Evolutionary conservation across 176 grass and related monocot species (phyloP).

Genomic region (Carex littledalei): DNA sequence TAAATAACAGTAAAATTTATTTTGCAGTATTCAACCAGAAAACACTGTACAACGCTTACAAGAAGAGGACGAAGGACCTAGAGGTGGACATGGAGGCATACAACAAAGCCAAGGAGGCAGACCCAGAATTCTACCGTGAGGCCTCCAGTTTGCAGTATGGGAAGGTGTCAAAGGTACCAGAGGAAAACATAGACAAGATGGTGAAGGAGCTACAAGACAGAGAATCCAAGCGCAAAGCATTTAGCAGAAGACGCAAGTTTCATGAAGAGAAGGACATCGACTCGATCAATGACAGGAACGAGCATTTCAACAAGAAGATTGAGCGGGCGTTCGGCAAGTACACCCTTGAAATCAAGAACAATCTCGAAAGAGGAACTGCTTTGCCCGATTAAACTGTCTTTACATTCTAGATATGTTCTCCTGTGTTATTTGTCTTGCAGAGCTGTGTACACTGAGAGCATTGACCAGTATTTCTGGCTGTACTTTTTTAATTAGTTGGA

Average conservation of each 20-base stretch:
- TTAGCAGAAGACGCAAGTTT: slow-evolving; percentile 93
- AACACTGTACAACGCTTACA: slow-evolving; percentile 85
- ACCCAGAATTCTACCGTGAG: slow-evolving; percentile 87
- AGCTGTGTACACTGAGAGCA: not conserved
- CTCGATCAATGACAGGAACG: slow-evolving; percentile 85
- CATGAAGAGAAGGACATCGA: slow-evolving; percentile 96
- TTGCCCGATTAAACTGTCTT: slow-evolving; percentile 52
- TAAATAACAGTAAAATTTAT: not conserved
- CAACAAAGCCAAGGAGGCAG: slow-evolving; percentile 76
- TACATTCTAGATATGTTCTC: not conserved
- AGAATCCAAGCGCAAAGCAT: slow-evolving; percentile 52
- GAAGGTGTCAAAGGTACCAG: slow-evolving; percentile 57
- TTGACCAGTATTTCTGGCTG: not conserved
- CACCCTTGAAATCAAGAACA: slow-evolving; percentile 98
- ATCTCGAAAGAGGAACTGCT: slow-evolving; percentile 86
- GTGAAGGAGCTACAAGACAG: slow-evolving; percentile 69
- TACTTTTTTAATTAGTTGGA: not conserved
- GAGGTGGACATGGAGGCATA: slow-evolving; percentile 83
- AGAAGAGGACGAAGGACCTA: slow-evolving; percentile 84
- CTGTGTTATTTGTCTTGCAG: not conserved
- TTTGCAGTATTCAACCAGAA: slow-evolving; percentile 89
- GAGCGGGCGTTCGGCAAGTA: slow-evolving; percentile 96
- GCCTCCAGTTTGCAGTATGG: slow-evolving; percentile 96
- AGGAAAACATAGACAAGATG: slow-evolving; percentile 81
- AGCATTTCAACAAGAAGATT: slow-evolving; percentile 99